A percentile compares a stretch with the other conserved stretches of the same genome.
These are phyloP conservation scores for Aspergillus viridinutans DNA, from an alignment of 2,329 filamentous ascomycete genomes.

Conservation along the genomic window DNA sequence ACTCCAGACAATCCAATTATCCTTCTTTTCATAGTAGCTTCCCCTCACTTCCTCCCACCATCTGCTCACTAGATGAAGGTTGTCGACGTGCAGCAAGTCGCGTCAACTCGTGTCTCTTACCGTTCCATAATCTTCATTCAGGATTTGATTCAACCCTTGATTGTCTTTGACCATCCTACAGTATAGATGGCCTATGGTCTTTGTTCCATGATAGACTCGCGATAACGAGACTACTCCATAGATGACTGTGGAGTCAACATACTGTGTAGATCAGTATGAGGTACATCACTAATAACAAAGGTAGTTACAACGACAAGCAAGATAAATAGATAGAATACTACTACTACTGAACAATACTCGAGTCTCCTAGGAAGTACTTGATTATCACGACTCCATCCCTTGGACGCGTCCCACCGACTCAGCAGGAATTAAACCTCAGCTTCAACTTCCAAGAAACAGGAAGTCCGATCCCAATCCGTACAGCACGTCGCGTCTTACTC, in stretches of 20 bases:
- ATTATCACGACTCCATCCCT: constrained; percentile 12
- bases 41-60: not conserved
- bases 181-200: not conserved
- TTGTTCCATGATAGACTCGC: not conserved
- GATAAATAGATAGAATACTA: not conserved
- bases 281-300: too few relatives aligned
- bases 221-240: not conserved
- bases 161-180: not conserved
- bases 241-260: not conserved
- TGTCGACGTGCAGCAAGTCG: not conserved
- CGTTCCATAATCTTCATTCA: not conserved
- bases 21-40: not conserved
- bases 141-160: not conserved
- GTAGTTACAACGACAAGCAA: not conserved
- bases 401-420: constrained; percentile 15
- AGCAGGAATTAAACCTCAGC: not conserved
- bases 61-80: not conserved
- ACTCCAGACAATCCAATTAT: not conserved
- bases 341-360: not conserved
- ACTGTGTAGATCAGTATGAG: not conserved
- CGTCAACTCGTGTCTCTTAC: not conserved
- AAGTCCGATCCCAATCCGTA: constrained; percentile 1
- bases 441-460: not conserved
- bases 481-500: constrained; percentile 9
- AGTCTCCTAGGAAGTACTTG: not conserved